Base-by-base conservation (phyloP, 352 stramenopile species). In the Globisporangium irregulare region DNA sequence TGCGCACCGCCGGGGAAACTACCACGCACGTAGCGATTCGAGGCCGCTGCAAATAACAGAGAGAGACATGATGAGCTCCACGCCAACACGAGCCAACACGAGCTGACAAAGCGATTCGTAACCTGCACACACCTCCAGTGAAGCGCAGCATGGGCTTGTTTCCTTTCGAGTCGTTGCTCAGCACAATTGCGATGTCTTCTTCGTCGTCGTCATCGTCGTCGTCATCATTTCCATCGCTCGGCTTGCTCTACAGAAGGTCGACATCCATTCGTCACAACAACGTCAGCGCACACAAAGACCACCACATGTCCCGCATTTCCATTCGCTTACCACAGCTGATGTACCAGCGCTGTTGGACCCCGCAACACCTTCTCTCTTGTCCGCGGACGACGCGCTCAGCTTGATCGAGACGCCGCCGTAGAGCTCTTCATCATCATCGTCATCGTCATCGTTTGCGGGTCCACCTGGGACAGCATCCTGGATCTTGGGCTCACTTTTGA, bases 191-290 rank as follows among this genome's bases (percentile, higher is more conserved):
- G 36, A 96, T 81, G 51, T 92, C 82, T 69, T 95, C 87, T 38
- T 95, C 87, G 38, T 96, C 88, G 9, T 95, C 88, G 15, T 94
- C 86, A 8, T 87, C 77, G 20, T 94, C 86, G 2, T 94, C 84
- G 2, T 90, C 86, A 10, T 83, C 84, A n/a, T 77, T 75, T 1
- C 27, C 61, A 3, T 62, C 59, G 22, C 29, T 29, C 7, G 50
- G 53, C 41, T 57, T 60, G 43, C 29, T 48, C 59, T 67, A 29
- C n/a, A 66, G 3, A 29, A 38, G 4, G 15, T 46, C 8, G 10
- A 18, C n/a, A 59, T 51, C 18, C 43, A 51, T 51, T 50, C 41
- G 41, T 50, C 29, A 32, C 22, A 32, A 20, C 3, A 27, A 14
- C 20, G 0, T 56, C 41, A 62, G 29, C 9, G 34, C 27, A 59